Evolutionary conservation across 768 basidiomycete species (phyloP).

Genomic region (Hypsizygus marmoreus): DNA sequence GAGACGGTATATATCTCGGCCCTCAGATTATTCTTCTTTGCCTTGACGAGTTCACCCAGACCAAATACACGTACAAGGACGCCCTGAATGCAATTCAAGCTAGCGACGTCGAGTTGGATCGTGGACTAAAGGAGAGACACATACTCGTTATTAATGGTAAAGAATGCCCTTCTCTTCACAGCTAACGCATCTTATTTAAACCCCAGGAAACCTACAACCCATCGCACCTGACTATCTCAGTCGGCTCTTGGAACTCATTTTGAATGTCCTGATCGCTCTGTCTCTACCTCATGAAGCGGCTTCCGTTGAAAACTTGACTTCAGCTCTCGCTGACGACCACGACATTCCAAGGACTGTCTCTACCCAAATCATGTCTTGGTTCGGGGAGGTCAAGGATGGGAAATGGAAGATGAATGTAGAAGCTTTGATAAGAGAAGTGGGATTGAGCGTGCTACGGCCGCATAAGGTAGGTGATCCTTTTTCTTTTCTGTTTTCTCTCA

Average conservation of each 20-base stretch:
- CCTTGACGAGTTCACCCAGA: slow-evolving; percentile 1
- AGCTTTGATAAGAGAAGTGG: slow-evolving; percentile 71
- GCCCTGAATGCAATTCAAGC: slow-evolving; percentile 74
- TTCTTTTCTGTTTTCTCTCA: neutral
- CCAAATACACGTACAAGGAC: slow-evolving; percentile 57
- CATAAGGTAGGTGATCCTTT: slow-evolving; percentile 46
- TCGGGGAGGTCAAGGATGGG: slow-evolving; percentile 59
- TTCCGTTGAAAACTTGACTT: slow-evolving; percentile 58
- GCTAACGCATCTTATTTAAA: neutral
- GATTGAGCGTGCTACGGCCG: slow-evolving; percentile 68
- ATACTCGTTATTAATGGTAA: slow-evolving; percentile 75
- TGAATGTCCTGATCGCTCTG: slow-evolving; percentile 72
- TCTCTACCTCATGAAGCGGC: slow-evolving; percentile 53
- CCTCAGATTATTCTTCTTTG: neutral
- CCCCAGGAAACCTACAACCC: slow-evolving; percentile 68
- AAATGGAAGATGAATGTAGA: slow-evolving; percentile 69
- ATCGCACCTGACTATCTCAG: slow-evolving; percentile 68
- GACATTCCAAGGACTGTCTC: slow-evolving; percentile 65
- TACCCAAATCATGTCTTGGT: slow-evolving; percentile 79
- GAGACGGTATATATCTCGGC: neutral
- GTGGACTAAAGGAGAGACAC: slow-evolving; percentile 64
- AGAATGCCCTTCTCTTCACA: neutral
- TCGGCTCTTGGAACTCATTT: slow-evolving; percentile 71
- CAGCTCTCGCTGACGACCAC: slow-evolving; percentile 69
- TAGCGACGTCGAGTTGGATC: slow-evolving; percentile 72